Base-by-base conservation (phyloP, 257 asterid species). In the Paraleonurus japonicus region DNA sequence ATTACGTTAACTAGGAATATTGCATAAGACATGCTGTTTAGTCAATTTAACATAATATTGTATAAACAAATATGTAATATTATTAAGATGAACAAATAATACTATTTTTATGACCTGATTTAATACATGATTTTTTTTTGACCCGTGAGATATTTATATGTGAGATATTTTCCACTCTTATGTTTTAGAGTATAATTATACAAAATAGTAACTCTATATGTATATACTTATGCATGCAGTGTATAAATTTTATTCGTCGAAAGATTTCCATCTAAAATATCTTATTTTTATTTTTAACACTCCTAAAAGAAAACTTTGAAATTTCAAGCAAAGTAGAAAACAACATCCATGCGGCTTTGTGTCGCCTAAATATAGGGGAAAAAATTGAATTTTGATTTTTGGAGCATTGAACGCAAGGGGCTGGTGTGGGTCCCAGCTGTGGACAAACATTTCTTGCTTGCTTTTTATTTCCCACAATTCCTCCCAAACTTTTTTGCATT, bases 371-470 rank as follows among this genome's bases (percentile, higher is more conserved):
- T 30, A 72, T 47, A 47, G 47, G 35, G 26, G 19, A 51, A 67
- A 51, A 37, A 35, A 37, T 61, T 54, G 60, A 47, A 45, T 43
- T 30, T 76, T 71, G 43, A 41, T 32, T 51, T 48, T 32, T 23
- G 4, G n/a, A 72, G 79, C 64, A 72, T 73, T 80, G 22, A 67
- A 45, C 75, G 76, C 77, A 75, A 72, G 61, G 12, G 13, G 72
- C 47, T 47, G 43, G 39, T 13, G 77, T 76, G 83, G 89, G 83
- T 30, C 79, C 86, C 86, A 65, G 3, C 27, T 4, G 54, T 67
- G 15, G 85, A 85, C 89, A 69, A 23, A 60, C 35, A 72, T 77
- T 75, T 77, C 75, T 78, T 80, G 82, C 83, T 79, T 81, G 72
- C 76, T 75, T 81, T 82, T 75, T 62, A 24, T 58, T 17, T 50